A percentile compares a stretch with the other conserved stretches of the same genome.
Conservation (phyloP, 768 basidiomycete species). For the Trametes cubensis region DNA sequence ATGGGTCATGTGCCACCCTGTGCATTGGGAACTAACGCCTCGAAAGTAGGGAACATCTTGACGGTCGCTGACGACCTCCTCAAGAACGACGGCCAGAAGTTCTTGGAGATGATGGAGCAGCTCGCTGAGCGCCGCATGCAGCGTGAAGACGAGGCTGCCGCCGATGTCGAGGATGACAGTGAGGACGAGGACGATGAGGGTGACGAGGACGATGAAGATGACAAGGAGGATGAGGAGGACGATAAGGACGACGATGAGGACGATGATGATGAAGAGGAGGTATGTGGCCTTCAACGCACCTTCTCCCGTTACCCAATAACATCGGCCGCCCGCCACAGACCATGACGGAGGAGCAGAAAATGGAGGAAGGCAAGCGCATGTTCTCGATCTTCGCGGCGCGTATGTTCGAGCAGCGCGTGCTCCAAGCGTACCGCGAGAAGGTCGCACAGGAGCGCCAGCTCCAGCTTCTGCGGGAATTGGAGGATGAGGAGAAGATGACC, state of each 20-base stretch:
- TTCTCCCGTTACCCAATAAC: conserved; percentile 11
- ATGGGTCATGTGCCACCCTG: conserved; percentile 20
- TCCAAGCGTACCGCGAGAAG: conserved; percentile 94
- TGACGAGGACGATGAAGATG: conserved; percentile 52
- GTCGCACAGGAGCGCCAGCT: conserved; percentile 95
- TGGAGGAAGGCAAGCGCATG: conserved; percentile 99
- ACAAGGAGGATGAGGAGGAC: conserved; percentile 54
- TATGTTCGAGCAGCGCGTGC: conserved; percentile 98
- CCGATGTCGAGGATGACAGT: conserved; percentile 47
- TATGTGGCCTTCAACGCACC: conserved; percentile 5
- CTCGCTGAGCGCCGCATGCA: conserved; percentile 93
- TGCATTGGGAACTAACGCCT: conserved; percentile 29
- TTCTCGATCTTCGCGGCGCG: conserved; percentile 99
- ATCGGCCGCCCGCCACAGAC: conserved; percentile 42
- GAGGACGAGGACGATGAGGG: conserved; percentile 56
- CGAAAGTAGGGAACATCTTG: conserved; percentile 90
- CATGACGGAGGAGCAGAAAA: conserved; percentile 96
- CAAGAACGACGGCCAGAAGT: conserved; percentile 98
- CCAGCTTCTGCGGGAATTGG: conserved; percentile 91
- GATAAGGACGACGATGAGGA: conserved; percentile 55
- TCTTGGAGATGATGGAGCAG: conserved; percentile 99
- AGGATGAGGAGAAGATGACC: conserved; percentile 88
- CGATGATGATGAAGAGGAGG: conserved; percentile 51
- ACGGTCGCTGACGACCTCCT: conserved; percentile 98
- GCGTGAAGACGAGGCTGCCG: conserved; percentile 72